Evolutionary conservation across 306 rosid species (phyloP), one percentile per base, ranked within the genome.

Genomic region (Vachellia pachyceras): DNA sequence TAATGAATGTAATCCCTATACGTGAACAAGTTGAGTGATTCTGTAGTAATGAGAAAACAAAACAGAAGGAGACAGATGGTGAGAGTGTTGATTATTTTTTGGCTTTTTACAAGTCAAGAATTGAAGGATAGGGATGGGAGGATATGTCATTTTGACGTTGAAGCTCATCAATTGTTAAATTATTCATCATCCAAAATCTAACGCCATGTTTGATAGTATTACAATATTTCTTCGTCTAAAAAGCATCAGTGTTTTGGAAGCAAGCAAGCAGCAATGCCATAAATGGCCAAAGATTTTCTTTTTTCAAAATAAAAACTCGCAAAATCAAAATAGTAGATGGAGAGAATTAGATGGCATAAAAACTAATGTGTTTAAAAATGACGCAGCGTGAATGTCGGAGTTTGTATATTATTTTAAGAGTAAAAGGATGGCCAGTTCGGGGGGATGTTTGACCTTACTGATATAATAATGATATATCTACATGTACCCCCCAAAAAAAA

Each of bases 301-400:
- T 13, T 6, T 6, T 0, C 0, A 45, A 45, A 3, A 0, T 1
- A 14, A 64, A 14, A 33, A 64, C 9, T 61, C 0, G 40, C n/a
- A 61, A 9, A 33, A 13, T 29, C 37, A 33, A 25, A 29, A 23
- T 61, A 5, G 29, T 25, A 22, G 36, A 5, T 50, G 58, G 6
- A 50, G 5, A 18, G 23, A 50, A 6, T 50, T 9, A 50, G 23
- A 50, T 18, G 22, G 17, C 20, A n/a, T 3, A n/a, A 8, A 57
- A 20, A 66, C 5, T 15, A 37, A 15, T 18, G 12, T 40, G 18
- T 68, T 41, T 40, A 68, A 67, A 42, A 69, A 79, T 25, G 22
- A 70, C 18, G 37, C 57, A 40, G 82, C 82, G 85, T 71, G 83
- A 87, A 83, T 85, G 66, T 69, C 83, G 80, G 83, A 70, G 39